Evolutionary conservation across 73 alveolate genomes (phyloP), one percentile per base, ranked within the genome.

Genomic region (Symbiodinium natans): DNA sequence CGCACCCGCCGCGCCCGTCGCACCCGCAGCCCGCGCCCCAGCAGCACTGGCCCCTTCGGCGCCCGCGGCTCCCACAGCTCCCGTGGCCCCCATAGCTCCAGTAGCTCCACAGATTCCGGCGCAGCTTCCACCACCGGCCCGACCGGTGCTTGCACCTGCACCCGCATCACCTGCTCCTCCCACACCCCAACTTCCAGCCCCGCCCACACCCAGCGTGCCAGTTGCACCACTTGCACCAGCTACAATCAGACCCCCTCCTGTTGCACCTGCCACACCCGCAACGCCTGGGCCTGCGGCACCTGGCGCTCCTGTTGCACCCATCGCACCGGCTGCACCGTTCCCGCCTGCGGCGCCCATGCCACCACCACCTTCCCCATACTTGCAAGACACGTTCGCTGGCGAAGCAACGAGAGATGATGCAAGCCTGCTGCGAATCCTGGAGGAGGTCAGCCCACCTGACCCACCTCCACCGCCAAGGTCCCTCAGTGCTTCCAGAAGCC

Each of bases 401-500:
- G 77, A 63, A 63, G 77, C 77, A 5, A 63, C 77, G 31, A 31
- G 77, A 27, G 77, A 63, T 27, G 77, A 63, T 27, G 77, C 29
- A 63, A 63, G 77, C 77, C 25, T 63, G 31, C 77, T 63, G 77
- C 31, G 77, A 63, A 63, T 63, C 77, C 77, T 63, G 36, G 77
- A 34, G 36, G 77, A 63, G 77, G 77, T 27, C 36, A 3, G 36
- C 77, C 77, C 77, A 34, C 68, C 68, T 17, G 29, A 21, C 13
- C 34, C 77, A 23, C 77, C 77, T 11, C 15, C 77, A 7, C 77
- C 77, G 34, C 2, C 36, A 7, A 23, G 77, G 25, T 63, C 77
- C 25, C 77, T 34, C 17, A 63, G 34, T 21, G 77, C 77, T 25
- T 63, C 77, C 77, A 63, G 31, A 34, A 63, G 77, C 34, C 77